Evolutionary conservation across 345 rosid species (phyloP), one percentile per base, ranked within the genome.

Genomic region (Citrus trifoliata): DNA sequence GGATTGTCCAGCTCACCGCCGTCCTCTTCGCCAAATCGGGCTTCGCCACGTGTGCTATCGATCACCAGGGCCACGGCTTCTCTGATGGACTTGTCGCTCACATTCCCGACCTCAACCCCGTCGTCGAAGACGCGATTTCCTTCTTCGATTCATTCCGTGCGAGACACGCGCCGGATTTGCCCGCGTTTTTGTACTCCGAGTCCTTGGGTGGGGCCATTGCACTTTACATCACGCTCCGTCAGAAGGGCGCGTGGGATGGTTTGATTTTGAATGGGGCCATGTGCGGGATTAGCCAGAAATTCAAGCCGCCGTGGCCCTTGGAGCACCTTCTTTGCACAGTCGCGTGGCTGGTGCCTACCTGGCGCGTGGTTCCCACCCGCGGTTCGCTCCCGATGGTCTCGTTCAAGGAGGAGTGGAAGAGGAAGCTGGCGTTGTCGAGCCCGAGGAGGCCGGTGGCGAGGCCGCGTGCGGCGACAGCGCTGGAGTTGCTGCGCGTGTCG

Each of bases 1-100:
- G 99, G 97, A 63, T 89, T 61, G 14, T 93, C 35, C 95, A 89
- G 73, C 89, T 90, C 33, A 93, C 98, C 16, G 79, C 99, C 22
- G 76, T 94, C 21, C 87, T 91, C 82, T 93, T 96, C 65, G 97
- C 99, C 46, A 71, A 90, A 73, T 87, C 90, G 1, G 98, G 99
- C 0, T 94, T 90, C 81, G 88, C 85, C 76, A 86, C 91, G 28
- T 96, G 98, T 70, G 97, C 97, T 4, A 88, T 96, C 71, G 99
- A 94, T 82, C 99, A 96, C 85, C 98, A 93, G 79, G 99, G 99
- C 78, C 99, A 96, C 81, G 99, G 99, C 75, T 88, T 87, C 90
- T 96, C 98, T 24, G 98, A 93, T 21, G 98, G 97, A 18, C 86
- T 95, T 55, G 58, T 66, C 10, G 82, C 88, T 51, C 98, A 96